phyloP scores from a whole-genome alignment of 2,329 filamentous ascomycete species.

The Penicillium griseofulvum region DNA sequence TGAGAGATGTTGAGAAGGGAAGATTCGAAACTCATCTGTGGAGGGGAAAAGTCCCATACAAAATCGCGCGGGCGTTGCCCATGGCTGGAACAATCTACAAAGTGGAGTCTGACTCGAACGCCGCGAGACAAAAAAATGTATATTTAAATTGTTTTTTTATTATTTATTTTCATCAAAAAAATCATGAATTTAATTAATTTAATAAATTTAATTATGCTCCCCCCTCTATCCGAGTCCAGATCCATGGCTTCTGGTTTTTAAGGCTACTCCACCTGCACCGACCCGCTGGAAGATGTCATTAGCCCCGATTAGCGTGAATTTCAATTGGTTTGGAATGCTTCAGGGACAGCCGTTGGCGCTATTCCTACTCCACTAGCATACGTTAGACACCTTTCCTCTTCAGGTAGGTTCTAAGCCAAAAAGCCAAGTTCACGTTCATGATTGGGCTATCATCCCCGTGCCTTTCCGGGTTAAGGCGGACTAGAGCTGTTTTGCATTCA shows the following conservation, averaged over 20 bases:
- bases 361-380: slow-evolving; percentile 14
- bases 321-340: neutral
- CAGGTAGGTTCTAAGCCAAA: slow-evolving; percentile 8
- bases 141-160: neutral
- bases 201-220: neutral
- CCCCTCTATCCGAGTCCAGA: neutral
- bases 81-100: neutral
- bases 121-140: neutral
- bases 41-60: slow-evolving; percentile 6
- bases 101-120: slow-evolving; percentile 1
- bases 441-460: neutral
- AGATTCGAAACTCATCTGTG: neutral
- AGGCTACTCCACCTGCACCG: slow-evolving; percentile 20
- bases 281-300: slow-evolving; percentile 13
- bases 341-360: slow-evolving; percentile 20
- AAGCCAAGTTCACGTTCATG: neutral
- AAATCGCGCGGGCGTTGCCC: neutral
- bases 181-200: neutral
- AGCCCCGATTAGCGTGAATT: neutral
- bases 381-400: slow-evolving; percentile 1
- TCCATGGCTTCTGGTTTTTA: slow-evolving; percentile 12
- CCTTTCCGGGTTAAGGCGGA: neutral
- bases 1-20: neutral
- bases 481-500: neutral
- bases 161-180: neutral